A percentile compares a stretch with the other conserved stretches of the same genome.
Evolutionary conservation across 2,329 filamentous ascomycete species (phyloP).

Genomic region (Talaromyces pinophilus): DNA sequence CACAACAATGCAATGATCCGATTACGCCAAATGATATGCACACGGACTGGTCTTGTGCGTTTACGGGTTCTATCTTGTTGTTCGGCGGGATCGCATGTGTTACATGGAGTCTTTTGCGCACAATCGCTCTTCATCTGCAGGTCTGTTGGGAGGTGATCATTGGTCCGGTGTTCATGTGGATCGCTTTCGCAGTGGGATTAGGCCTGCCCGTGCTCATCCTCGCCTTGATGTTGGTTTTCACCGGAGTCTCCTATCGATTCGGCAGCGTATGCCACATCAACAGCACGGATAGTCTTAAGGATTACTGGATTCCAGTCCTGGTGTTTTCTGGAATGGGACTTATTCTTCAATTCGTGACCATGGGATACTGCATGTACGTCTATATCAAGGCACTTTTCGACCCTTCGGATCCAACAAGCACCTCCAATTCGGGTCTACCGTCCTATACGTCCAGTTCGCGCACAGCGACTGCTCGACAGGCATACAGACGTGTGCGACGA

Average conservation of each 20-base stretch:
- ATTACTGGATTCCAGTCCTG: constrained; percentile 88
- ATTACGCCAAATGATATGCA: constrained; percentile 96
- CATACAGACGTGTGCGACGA: constrained; percentile 81
- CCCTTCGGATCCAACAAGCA: constrained; percentile 64
- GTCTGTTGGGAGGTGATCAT: constrained; percentile 97
- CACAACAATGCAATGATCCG: constrained; percentile 78
- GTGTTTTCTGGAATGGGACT: constrained; percentile 74
- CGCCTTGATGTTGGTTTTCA: constrained; percentile 74
- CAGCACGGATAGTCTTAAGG: constrained; percentile 76
- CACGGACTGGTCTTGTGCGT: constrained; percentile 76
- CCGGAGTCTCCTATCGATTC: constrained; percentile 92
- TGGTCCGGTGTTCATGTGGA: constrained; percentile 85
- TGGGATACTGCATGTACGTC: constrained; percentile 89
- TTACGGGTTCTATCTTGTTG: constrained; percentile 82
- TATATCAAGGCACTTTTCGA: constrained; percentile 84
- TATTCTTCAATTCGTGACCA: constrained; percentile 80
- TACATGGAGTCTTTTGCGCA: constrained; percentile 87
- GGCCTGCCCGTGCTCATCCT: constrained; percentile 76
- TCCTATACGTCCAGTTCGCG: constrained; percentile 74
- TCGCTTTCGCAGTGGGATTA: constrained; percentile 78
- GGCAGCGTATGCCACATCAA: constrained; percentile 93
- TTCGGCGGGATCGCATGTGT: constrained; percentile 81
- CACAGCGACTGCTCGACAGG: constrained; percentile 80
- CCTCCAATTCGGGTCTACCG: constrained; percentile 68
- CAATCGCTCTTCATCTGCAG: constrained; percentile 89